Base-by-base conservation (phyloP, 2,329 filamentous ascomycete genomes). In the Cladosporium sp. region DNA sequence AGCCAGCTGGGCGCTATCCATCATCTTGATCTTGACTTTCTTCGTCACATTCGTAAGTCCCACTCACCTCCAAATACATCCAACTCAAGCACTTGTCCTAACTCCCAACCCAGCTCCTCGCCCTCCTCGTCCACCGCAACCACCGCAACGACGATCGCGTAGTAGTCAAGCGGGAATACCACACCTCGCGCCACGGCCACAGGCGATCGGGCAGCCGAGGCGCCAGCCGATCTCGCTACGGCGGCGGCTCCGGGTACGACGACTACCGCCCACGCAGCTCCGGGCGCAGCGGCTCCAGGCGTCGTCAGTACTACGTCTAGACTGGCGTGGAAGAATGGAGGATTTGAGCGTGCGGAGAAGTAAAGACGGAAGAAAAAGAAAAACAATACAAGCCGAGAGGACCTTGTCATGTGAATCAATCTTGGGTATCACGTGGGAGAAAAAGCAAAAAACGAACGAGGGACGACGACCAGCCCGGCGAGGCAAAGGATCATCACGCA, bases 1-100 rank as follows among this genome's bases (percentile, higher is more conserved):
- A 80, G 86, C 91, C 1, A 80, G 77, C 58, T 97, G 89, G 71
- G 92, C 89, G 2, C 84, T 96, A 59, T 89, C 82, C 43, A 96
- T 97, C 68, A 95, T 96, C 79, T 88, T 93, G 68, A 75, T 76
- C 58, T 73, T 93, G 57, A 85, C 91, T 66, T 96, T 95, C 72
- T 84, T 86, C 67, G 74, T 86, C 64, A 93, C 89, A 3, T 80
- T 82, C 45, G 70, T 92, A 69, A 72, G 73, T 64, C 24, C 47
- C 17, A 24, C 24, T 12, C 20, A 36, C 43, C 4, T 12, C 37
- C 24, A 18, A 9, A 7, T 7, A 13, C 9, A 36, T 7, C 15
- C 2, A 37, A 18, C 30, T n/a, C n/a, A n/a, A n/a, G n/a, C n/a
- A n/a, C n/a, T n/a, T n/a, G n/a, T n/a, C n/a, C n/a, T 17, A 22